Conservation (phyloP, 2,329 filamentous ascomycete genomes). For the Diplodia scrobiculata region DNA sequence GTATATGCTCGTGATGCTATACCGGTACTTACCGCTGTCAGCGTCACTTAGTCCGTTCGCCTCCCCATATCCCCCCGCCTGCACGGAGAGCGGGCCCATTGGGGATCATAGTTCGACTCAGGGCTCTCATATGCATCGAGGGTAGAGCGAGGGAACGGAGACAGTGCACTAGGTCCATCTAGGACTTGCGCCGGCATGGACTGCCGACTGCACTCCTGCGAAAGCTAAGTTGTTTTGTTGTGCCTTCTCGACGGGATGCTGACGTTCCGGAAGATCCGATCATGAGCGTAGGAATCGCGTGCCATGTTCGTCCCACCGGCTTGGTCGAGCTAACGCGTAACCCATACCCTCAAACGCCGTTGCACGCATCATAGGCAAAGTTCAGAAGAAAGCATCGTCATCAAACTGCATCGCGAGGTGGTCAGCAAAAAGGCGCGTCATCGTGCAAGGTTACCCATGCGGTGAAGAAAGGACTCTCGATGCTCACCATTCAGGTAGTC, state of each 20-base stretch:
- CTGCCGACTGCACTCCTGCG: slow-evolving; percentile 2
- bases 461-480: too few relatives aligned
- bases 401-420: slow-evolving; percentile 4
- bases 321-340: not conserved
- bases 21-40: slow-evolving; percentile 11
- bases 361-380: not conserved
- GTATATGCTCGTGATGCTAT: slow-evolving; percentile 34
- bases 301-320: not conserved
- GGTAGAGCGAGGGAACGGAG: not conserved
- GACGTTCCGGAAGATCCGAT: not conserved
- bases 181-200: not conserved
- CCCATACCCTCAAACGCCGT: slow-evolving; percentile 7
- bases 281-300: not conserved
- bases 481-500: slow-evolving; percentile 66
- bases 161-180: not conserved
- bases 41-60: not conserved
- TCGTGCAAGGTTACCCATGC: not conserved
- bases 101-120: not conserved
- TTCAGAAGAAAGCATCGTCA: not conserved
- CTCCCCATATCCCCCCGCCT: not conserved
- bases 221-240: not conserved
- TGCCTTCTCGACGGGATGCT: not conserved
- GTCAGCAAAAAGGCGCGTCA: slow-evolving; percentile 2
- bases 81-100: not conserved
- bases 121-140: not conserved